phyloP scores from a whole-genome alignment of 192 early-diverging fungal species.

The Mortierella claussenii region DNA sequence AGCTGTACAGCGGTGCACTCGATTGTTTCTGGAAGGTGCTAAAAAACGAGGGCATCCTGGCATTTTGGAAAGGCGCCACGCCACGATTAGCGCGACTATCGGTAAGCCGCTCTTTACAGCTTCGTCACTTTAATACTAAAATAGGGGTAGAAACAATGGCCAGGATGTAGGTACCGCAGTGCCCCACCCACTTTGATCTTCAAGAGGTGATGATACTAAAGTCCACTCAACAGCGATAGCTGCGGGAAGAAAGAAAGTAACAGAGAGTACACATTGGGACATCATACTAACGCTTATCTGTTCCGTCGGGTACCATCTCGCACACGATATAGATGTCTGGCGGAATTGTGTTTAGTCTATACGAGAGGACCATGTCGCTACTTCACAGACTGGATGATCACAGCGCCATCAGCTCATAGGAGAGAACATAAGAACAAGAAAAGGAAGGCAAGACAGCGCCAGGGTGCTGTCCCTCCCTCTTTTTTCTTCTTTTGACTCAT shows the following conservation, averaged over 20 bases:
- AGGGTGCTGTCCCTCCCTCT: too few species aligned
- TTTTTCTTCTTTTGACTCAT: too few species aligned
- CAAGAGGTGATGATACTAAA: too few species aligned
- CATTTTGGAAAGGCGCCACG: constrained; percentile 96
- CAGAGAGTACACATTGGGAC: background rate
- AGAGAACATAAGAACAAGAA: too few species aligned
- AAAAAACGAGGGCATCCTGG: constrained; percentile 77
- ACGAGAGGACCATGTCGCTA: constrained; percentile 69
- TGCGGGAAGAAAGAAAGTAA: background rate
- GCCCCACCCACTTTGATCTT: too few species aligned
- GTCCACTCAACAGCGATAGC: too few species aligned
- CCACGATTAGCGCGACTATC: constrained; percentile 87
- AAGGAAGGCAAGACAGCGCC: too few species aligned
- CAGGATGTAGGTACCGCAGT: too few species aligned
- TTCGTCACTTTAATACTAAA: background rate
- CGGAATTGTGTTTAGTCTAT: constrained; percentile 85
- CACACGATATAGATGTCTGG: constrained; percentile 70
- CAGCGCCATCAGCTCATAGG: background rate
- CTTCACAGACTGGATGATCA: background rate
- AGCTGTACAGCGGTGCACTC: constrained; percentile 73
- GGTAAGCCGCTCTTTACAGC: constrained; percentile 56
- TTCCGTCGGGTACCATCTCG: too few species aligned
- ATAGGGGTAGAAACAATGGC: background rate
- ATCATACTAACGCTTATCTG: too few species aligned
- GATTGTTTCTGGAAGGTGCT: constrained; percentile 79